A percentile compares a stretch with the other conserved stretches of the same genome.
phyloP scores from a whole-genome alignment of 176 grass and related monocot species.

The Canna indica region DNA sequence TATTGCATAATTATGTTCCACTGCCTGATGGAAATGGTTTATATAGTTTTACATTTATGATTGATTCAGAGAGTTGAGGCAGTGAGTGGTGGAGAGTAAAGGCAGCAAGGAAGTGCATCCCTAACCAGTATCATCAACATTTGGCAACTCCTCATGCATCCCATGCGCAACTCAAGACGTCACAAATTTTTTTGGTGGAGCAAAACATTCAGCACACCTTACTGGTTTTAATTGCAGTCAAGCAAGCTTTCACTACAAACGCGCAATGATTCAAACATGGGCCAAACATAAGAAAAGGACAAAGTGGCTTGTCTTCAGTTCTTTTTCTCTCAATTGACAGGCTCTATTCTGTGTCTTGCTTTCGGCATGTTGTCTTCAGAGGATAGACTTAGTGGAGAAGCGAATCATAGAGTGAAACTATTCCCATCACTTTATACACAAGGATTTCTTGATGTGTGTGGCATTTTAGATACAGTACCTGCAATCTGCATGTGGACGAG shows the following conservation, averaged over 20 bases:
- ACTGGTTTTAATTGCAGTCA: neutral
- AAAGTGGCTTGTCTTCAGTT: neutral
- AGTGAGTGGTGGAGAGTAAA: neutral
- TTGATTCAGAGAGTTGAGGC: neutral
- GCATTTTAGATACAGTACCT: too few species aligned
- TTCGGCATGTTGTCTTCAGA: constrained; percentile 4
- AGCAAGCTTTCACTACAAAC: neutral
- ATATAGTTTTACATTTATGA: neutral
- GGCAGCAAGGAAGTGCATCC: neutral
- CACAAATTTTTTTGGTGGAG: neutral
- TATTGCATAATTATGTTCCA: too few species aligned
- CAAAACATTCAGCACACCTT: neutral
- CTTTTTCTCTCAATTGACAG: neutral
- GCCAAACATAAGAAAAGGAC: neutral
- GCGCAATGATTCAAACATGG: constrained; percentile 10
- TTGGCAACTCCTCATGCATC: neutral
- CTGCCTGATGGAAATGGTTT: neutral
- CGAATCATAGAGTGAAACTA: neutral
- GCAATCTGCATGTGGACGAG: too few species aligned
- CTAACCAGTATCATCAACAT: neutral
- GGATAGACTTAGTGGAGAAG: neutral
- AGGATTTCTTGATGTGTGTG: neutral
- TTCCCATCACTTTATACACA: neutral
- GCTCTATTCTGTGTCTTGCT: neutral
- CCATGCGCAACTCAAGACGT: neutral